phyloP scores from a whole-genome alignment of 495 filamentous ascomycete species.

The Penicillium herquei region DNA sequence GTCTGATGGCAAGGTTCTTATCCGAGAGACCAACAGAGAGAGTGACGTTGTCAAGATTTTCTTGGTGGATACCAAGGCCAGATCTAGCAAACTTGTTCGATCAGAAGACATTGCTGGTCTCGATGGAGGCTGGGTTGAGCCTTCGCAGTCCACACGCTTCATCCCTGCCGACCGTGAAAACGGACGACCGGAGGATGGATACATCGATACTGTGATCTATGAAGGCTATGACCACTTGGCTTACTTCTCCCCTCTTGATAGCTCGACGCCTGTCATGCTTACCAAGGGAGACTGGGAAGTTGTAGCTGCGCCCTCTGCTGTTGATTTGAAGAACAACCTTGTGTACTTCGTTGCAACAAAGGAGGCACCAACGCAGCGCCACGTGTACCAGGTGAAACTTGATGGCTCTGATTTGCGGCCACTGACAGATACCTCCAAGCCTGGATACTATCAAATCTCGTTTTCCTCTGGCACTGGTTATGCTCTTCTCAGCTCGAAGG shows the following conservation, averaged over 20 bases:
- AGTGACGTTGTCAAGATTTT: conserved; percentile 86
- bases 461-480: conserved; percentile 83
- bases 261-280: conserved; percentile 73
- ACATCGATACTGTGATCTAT: conserved; percentile 87
- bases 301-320: conserved; percentile 78
- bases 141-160: conserved; percentile 79
- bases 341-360: conserved; percentile 92
- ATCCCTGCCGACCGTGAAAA: conserved; percentile 80
- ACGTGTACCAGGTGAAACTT: conserved; percentile 86
- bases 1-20: conserved; percentile 68
- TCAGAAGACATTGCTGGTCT: conserved; percentile 72
- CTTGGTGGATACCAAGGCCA: conserved; percentile 72
- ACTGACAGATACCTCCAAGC: conserved; percentile 71
- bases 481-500: conserved; percentile 75
- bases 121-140: conserved; percentile 97
- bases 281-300: conserved; percentile 94
- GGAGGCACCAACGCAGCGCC: conserved; percentile 81
- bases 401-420: conserved; percentile 68
- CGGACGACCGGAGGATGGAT: conserved; percentile 78
- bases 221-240: conserved; percentile 87
- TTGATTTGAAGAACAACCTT: conserved; percentile 79
- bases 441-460: conserved; percentile 81
- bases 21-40: conserved; percentile 91
- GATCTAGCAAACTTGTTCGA: conserved; percentile 77
- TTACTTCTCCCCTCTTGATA: conserved; percentile 92